Evolutionary conservation across 2,329 filamentous ascomycete genomes (phyloP).

Genomic region (Rhinocladiella similis): DNA sequence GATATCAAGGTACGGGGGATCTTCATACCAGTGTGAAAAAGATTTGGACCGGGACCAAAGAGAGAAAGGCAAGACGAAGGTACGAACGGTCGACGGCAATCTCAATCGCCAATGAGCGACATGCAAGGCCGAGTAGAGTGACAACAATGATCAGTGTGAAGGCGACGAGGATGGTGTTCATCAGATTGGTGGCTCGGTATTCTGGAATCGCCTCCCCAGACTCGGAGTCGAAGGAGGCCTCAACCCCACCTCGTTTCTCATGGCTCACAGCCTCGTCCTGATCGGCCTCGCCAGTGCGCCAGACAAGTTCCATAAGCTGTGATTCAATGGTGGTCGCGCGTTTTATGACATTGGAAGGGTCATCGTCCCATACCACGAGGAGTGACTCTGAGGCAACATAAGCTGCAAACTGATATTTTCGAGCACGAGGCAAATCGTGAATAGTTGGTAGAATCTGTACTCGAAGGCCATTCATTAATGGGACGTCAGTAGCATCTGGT

Average conservation of each 20-base stretch:
- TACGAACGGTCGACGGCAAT: conserved; percentile 64
- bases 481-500: conserved; percentile 71
- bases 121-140: conserved; percentile 67
- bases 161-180: conserved; percentile 68
- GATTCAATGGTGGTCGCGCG: conserved; percentile 72
- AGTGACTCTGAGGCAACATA: conserved; percentile 72
- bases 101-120: conserved; percentile 68
- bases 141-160: conserved; percentile 67
- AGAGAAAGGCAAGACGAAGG: conserved; percentile 63
- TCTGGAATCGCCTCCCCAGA: conserved; percentile 67
- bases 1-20: conserved; percentile 27
- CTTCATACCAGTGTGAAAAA: conserved; percentile 68
- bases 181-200: conserved; percentile 65
- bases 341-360: conserved; percentile 68
- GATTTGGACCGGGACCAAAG: conserved; percentile 68
- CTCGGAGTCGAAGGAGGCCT: conserved; percentile 68
- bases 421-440: conserved; percentile 67
- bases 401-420: conserved; percentile 78
- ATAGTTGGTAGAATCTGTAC: conserved; percentile 74
- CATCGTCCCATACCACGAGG: conserved; percentile 80
- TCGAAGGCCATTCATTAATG: conserved; percentile 72
- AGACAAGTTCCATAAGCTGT: conserved; percentile 75
- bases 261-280: conserved; percentile 53
- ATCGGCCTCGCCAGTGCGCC: conserved; percentile 59
- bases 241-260: conserved; percentile 53